Evolutionary conservation across 2,329 filamentous ascomycete genomes (phyloP).

Genomic region (Colletotrichum limetticola): DNA sequence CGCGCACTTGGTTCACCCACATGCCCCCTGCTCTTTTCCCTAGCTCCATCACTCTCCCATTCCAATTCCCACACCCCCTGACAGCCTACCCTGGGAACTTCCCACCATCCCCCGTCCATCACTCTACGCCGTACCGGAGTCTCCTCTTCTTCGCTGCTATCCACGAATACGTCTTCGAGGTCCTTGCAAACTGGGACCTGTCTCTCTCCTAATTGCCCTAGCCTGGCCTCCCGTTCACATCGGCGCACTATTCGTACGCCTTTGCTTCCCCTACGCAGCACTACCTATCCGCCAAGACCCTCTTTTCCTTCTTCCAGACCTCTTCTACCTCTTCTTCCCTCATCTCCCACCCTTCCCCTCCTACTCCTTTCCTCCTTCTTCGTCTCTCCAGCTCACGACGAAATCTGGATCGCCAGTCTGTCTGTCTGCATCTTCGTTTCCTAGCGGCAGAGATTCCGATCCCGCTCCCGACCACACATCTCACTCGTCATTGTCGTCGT

Average conservation of each 20-base stretch:
- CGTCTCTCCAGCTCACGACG: slow-evolving; percentile 27
- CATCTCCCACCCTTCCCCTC: slow-evolving; percentile 22
- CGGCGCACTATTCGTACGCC: slow-evolving; percentile 4
- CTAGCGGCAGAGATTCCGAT: slow-evolving; percentile 21
- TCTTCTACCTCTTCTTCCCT: slow-evolving; percentile 32
- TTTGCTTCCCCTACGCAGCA: neutral
- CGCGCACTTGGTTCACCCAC: neutral
- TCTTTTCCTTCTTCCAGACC: slow-evolving; percentile 28
- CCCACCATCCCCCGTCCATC: slow-evolving; percentile 12
- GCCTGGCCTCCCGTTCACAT: slow-evolving; percentile 8
- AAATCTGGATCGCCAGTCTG: slow-evolving; percentile 31
- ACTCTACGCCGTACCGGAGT: slow-evolving; percentile 21
- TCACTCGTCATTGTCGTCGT: no score
- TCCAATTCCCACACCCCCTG: neutral
- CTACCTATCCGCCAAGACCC: slow-evolving; percentile 1
- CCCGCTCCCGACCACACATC: neutral
- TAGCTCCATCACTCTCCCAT: neutral
- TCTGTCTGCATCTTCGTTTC: slow-evolving; percentile 20
- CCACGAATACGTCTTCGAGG: neutral
- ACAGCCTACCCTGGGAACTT: neutral
- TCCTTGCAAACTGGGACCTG: slow-evolving; percentile 1
- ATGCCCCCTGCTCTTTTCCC: slow-evolving; percentile 11
- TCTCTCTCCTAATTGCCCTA: slow-evolving; percentile 12
- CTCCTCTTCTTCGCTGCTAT: slow-evolving; percentile 6
- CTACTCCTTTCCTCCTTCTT: slow-evolving; percentile 15